Evolutionary conservation across 2,329 filamentous ascomycete genomes (phyloP).

Genomic region (Aspergillus glaucus): DNA sequence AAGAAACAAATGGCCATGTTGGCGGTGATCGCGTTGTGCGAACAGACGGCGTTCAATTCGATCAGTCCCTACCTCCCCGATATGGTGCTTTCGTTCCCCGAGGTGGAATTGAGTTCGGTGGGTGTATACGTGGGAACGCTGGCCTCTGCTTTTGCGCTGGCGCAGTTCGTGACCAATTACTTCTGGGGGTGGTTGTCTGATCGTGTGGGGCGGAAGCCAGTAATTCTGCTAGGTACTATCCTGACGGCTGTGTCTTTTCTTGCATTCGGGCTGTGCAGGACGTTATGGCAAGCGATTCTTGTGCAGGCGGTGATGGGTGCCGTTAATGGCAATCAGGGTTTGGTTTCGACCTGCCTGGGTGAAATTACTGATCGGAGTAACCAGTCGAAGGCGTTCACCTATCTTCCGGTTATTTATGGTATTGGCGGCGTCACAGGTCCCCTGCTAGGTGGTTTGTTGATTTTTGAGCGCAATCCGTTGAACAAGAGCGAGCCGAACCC

Average conservation of each 20-base stretch:
- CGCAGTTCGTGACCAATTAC: constrained; percentile 88
- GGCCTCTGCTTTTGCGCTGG: constrained; percentile 84
- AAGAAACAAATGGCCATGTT: constrained; percentile 75
- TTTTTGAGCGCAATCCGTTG: constrained; percentile 57
- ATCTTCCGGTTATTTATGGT: constrained; percentile 92
- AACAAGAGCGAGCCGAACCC: constrained; percentile 45
- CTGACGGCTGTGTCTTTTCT: constrained; percentile 75
- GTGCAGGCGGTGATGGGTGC: constrained; percentile 88
- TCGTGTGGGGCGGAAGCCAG: constrained; percentile 70
- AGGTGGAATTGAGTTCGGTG: constrained; percentile 62
- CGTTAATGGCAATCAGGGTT: constrained; percentile 89
- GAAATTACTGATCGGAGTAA: constrained; percentile 95
- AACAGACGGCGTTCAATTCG: constrained; percentile 95
- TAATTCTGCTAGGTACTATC: constrained; percentile 75
- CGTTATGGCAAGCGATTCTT: constrained; percentile 74
- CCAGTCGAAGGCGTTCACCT: constrained; percentile 88
- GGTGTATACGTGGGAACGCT: constrained; percentile 87
- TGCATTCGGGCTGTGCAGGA: constrained; percentile 78
- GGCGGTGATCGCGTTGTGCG: constrained; percentile 80
- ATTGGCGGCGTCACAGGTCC: constrained; percentile 90
- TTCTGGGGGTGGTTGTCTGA: constrained; percentile 84
- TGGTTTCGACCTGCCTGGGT: constrained; percentile 87
- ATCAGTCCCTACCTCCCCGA: constrained; percentile 91
- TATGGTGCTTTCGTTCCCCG: constrained; percentile 82
- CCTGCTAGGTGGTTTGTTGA: constrained; percentile 78